Evolutionary conservation across 2,329 filamentous ascomycete species (phyloP).

Genomic region (Diplodia seriata): DNA sequence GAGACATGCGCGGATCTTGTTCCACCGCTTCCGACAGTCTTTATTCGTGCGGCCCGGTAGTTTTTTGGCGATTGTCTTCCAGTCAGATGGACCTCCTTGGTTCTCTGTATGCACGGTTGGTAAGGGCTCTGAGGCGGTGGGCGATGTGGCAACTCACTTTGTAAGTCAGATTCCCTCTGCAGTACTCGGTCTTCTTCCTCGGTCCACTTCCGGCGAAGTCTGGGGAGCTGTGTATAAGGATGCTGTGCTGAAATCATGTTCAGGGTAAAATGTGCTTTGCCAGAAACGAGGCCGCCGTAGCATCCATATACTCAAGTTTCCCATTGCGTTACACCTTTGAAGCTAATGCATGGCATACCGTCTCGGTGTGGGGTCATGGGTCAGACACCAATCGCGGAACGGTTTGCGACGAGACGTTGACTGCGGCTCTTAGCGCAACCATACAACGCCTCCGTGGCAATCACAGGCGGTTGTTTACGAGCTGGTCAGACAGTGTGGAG

Average conservation of each 20-base stretch:
- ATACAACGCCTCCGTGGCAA: background rate
- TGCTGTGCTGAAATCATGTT: background rate
- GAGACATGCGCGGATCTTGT: slow-evolving; percentile 25
- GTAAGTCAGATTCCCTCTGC: background rate
- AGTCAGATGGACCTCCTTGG: slow-evolving; percentile 1
- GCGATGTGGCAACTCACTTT: background rate
- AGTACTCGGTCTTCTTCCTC: slow-evolving; percentile 8
- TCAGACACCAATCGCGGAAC: background rate
- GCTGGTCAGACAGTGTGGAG: background rate
- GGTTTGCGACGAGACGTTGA: background rate
- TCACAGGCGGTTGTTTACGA: background rate
- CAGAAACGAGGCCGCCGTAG: background rate
- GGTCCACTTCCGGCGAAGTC: slow-evolving; percentile 2
- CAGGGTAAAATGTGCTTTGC: background rate
- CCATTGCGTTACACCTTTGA: background rate
- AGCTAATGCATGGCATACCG: background rate
- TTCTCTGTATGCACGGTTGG: background rate
- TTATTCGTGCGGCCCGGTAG: slow-evolving; percentile 33
- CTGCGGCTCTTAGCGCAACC: background rate
- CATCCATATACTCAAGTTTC: background rate
- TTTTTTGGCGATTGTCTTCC: slow-evolving; percentile 25
- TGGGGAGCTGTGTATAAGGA: background rate
- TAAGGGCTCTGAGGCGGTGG: no score
- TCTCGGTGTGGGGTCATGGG: background rate
- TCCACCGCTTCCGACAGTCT: slow-evolving; percentile 34